phyloP scores from a whole-genome alignment of 2,329 filamentous ascomycete genomes.

The Leptographium procerum region DNA sequence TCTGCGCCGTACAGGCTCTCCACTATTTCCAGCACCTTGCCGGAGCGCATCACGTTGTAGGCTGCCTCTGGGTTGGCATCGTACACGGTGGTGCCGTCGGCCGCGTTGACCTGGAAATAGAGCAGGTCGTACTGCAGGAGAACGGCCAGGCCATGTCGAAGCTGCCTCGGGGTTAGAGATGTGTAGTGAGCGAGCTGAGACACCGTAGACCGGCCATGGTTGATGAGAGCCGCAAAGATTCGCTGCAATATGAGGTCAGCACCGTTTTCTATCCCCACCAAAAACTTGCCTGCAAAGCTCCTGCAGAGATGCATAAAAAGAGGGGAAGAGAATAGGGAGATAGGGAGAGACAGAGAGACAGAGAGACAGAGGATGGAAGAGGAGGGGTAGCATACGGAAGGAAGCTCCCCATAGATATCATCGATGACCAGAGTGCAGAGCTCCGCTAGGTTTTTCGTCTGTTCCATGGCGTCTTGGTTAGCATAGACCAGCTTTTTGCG shows the following conservation, averaged over 20 bases:
- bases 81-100: slow-evolving; percentile 50
- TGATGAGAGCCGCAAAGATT: slow-evolving; percentile 70
- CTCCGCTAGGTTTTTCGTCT: slow-evolving; percentile 69
- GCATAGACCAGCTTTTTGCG: slow-evolving; percentile 1
- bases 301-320: neutral
- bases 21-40: slow-evolving; percentile 69
- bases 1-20: slow-evolving; percentile 63
- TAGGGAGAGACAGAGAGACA: neutral
- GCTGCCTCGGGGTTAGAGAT: slow-evolving; percentile 58
- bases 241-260: slow-evolving; percentile 42
- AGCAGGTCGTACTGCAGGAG: slow-evolving; percentile 83
- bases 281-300: too few species aligned
- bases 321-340: neutral
- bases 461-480: slow-evolving; percentile 14
- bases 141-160: slow-evolving; percentile 71
- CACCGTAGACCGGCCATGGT: slow-evolving; percentile 65
- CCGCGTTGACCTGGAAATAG: slow-evolving; percentile 56
- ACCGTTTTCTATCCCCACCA: too few species aligned
- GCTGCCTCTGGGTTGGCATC: slow-evolving; percentile 71
- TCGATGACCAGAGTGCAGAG: slow-evolving; percentile 83
- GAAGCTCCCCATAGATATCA: slow-evolving; percentile 83
- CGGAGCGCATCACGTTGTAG: slow-evolving; percentile 71
- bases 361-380: too few species aligned
- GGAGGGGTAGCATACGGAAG: slow-evolving; percentile 58
- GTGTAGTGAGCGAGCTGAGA: slow-evolving; percentile 60